Conservation (phyloP, 768 basidiomycete genomes). For the Paxillus ammoniavirescens region DNA sequence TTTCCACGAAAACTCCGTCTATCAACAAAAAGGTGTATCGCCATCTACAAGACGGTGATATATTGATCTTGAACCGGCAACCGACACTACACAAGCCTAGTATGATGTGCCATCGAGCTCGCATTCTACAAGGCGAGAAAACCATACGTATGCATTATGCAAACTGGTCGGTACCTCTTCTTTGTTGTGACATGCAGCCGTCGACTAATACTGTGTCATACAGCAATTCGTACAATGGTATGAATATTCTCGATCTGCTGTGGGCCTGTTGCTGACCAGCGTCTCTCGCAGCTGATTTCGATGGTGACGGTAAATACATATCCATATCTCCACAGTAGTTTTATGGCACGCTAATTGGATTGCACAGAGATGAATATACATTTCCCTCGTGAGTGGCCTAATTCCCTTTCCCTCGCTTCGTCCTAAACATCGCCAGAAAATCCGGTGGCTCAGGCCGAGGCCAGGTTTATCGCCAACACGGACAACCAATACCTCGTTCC, state of each 20-base stretch:
- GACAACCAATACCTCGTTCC: conserved; percentile 99
- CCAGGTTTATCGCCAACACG: conserved; percentile 92
- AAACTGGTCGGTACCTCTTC: conserved; percentile 71
- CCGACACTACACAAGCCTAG: conserved; percentile 98
- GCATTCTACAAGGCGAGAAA: conserved; percentile 92
- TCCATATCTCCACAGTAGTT: background rate
- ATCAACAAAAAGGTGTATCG: conserved; percentile 98
- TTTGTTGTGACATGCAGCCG: background rate
- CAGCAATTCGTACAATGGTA: conserved; percentile 97
- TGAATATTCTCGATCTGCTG: conserved; percentile 23
- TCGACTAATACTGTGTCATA: conserved; percentile 13
- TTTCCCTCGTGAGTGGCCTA: conserved; percentile 78
- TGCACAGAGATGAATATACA: conserved; percentile 96
- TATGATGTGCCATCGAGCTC: conserved; percentile 98
- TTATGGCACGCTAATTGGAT: conserved; percentile 3
- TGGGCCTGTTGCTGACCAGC: conserved; percentile 7
- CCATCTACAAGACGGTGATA: conserved; percentile 92
- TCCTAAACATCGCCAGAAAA: conserved; percentile 59
- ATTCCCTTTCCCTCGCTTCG: background rate
- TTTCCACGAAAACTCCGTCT: conserved; percentile 74
- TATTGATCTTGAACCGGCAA: conserved; percentile 94
- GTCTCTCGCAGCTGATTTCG: conserved; percentile 70
- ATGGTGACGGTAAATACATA: conserved; percentile 71
- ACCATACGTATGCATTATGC: conserved; percentile 99
- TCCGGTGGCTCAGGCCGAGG: conserved; percentile 92